phyloP scores from a whole-genome alignment of 768 basidiomycete genomes.

The Phaeotremella skinneri region DNA sequence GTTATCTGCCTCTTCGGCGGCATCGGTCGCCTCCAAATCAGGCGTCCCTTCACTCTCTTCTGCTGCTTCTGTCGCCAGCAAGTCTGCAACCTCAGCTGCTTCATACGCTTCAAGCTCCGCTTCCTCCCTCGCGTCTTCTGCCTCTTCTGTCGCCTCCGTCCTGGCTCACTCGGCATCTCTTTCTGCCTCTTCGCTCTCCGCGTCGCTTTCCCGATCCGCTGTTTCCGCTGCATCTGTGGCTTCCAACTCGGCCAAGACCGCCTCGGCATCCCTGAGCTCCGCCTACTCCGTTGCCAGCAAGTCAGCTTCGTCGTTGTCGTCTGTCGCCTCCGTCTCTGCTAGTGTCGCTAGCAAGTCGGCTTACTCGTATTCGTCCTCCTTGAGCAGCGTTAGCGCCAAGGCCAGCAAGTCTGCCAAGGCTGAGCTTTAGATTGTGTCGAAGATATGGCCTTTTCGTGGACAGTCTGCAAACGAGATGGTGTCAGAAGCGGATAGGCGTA shows the following conservation, averaged over 20 bases:
- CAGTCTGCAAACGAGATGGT: neutral
- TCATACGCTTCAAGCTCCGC: slow-evolving; percentile 47
- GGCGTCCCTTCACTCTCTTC: slow-evolving; percentile 35
- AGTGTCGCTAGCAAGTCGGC: slow-evolving; percentile 28
- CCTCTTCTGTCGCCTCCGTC: slow-evolving; percentile 43
- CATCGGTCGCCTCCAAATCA: slow-evolving; percentile 45
- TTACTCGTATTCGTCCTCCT: slow-evolving; percentile 37
- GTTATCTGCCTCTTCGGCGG: slow-evolving; percentile 42
- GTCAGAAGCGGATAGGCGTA: neutral
- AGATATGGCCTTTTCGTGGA: neutral
- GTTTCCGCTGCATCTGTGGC: slow-evolving; percentile 38
- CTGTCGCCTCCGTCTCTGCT: slow-evolving; percentile 33
- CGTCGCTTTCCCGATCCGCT: slow-evolving; percentile 38
- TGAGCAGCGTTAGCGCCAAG: slow-evolving; percentile 43
- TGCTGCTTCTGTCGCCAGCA: slow-evolving; percentile 47
- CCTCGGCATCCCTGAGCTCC: slow-evolving; percentile 32
- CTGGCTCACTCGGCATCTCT: slow-evolving; percentile 41
- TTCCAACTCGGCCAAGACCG: slow-evolving; percentile 32
- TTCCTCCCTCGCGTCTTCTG: slow-evolving; percentile 44
- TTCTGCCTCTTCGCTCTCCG: slow-evolving; percentile 40
- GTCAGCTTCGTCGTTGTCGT: slow-evolving; percentile 36
- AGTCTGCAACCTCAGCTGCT: slow-evolving; percentile 46
- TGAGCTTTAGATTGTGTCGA: slow-evolving; percentile 38
- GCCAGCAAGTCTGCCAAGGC: slow-evolving; percentile 46
- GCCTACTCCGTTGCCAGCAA: slow-evolving; percentile 39